Percentiles rank a stretch among this genome's conserved stretches.
Evolutionary conservation across 2,329 filamentous ascomycete genomes (phyloP).

Genomic region (Colletotrichum euphorbiae): DNA sequence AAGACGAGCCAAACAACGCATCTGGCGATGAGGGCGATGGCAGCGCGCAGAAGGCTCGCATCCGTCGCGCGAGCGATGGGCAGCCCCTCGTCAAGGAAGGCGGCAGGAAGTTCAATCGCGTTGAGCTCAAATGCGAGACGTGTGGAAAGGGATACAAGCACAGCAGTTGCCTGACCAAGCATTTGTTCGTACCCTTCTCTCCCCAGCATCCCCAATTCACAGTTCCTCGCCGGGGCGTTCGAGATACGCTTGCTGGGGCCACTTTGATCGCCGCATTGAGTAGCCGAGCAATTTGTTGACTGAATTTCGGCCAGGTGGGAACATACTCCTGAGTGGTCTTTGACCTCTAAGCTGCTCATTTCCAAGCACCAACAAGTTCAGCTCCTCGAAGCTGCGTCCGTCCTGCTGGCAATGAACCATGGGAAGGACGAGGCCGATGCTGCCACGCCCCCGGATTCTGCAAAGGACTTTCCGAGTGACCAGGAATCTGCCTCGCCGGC

Average conservation of each 20-base stretch:
- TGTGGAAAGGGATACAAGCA: constrained; percentile 99
- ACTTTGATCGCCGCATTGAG: neutral
- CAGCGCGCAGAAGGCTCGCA: constrained; percentile 60
- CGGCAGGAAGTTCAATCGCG: constrained; percentile 82
- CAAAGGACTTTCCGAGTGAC: constrained; percentile 80
- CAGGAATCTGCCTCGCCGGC: constrained; percentile 82
- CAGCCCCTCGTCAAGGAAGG: constrained; percentile 85
- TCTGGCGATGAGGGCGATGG: constrained; percentile 66
- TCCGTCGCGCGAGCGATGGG: constrained; percentile 83
- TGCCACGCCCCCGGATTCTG: constrained; percentile 72
- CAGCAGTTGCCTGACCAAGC: constrained; percentile 99
- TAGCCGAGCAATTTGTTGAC: constrained; percentile 41
- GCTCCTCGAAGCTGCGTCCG: constrained; percentile 95
- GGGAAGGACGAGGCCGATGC: constrained; percentile 59
- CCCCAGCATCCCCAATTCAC: constrained; percentile 51
- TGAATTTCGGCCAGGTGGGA: constrained; percentile 82
- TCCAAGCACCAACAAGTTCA: constrained; percentile 99
- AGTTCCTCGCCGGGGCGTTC: constrained; percentile 28
- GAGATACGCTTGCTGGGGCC: constrained; percentile 45
- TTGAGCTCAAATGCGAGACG: constrained; percentile 94
- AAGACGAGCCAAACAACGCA: constrained; percentile 73
- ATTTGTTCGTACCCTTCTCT: constrained; percentile 91
- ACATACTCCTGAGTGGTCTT: constrained; percentile 97
- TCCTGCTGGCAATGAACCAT: constrained; percentile 88
- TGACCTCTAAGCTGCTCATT: constrained; percentile 96